Conservation (phyloP, 345 rosid genomes). For the Brassica cretica region DNA sequence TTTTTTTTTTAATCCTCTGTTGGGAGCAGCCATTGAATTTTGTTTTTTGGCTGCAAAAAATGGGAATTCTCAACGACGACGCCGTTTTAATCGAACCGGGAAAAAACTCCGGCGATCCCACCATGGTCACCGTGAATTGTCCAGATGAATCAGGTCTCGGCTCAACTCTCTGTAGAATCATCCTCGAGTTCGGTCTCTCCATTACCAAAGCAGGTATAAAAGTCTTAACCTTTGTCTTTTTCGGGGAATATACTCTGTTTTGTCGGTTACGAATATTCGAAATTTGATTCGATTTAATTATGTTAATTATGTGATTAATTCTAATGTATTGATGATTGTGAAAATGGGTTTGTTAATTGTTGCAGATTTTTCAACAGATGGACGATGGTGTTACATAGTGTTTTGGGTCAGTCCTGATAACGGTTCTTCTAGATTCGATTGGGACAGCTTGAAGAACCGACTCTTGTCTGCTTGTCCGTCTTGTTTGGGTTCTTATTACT, state of each 20-base stretch:
- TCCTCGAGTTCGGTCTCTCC: conserved; percentile 72
- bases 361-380: conserved; percentile 80
- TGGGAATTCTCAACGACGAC: conserved; percentile 64
- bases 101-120: conserved; percentile 45
- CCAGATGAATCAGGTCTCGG: conserved; percentile 84
- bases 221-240: background rate
- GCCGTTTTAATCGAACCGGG: conserved; percentile 55
- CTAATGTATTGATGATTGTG: background rate
- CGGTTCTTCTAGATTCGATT: conserved; percentile 43
- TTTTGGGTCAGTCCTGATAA: conserved; percentile 59
- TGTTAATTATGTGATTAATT: background rate
- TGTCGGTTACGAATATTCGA: conserved; percentile 37
- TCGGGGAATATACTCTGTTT: conserved; percentile 28
- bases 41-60: background rate
- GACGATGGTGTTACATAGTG: conserved; percentile 75
- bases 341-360: background rate
- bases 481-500: conserved; percentile 43
- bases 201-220: conserved; percentile 58
- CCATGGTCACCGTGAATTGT: conserved; percentile 67
- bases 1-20: background rate
- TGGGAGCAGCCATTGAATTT: conserved; percentile 21
- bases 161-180: conserved; percentile 66
- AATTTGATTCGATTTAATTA: background rate
- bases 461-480: conserved; percentile 63
- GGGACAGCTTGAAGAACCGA: conserved; percentile 65